These are phyloP conservation scores for Phialophora expanda DNA, from an alignment of 2,329 filamentous ascomycete species.

Conservation along the genomic window DNA sequence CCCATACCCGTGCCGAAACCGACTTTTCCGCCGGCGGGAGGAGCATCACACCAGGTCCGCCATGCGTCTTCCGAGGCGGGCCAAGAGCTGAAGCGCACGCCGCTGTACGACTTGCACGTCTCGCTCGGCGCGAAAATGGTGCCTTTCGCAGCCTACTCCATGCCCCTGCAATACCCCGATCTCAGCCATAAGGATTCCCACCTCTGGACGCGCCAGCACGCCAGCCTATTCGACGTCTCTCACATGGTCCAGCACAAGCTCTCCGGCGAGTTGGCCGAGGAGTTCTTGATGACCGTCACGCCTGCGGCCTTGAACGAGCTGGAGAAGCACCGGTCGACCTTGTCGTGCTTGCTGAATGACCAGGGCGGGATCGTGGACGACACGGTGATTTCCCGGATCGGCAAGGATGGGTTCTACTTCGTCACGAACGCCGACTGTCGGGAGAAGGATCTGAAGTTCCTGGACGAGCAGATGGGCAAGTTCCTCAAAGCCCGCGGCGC, in stretches of 20 bases:
- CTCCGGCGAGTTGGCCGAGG: constrained; percentile 76
- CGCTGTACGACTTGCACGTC: constrained; percentile 78
- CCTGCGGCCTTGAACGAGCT: constrained; percentile 73
- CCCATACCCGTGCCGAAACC: constrained; percentile 4
- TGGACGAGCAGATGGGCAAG: constrained; percentile 69
- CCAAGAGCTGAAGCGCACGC: constrained; percentile 58
- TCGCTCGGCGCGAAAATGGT: constrained; percentile 88
- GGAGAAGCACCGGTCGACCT: constrained; percentile 70
- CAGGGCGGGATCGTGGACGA: constrained; percentile 95
- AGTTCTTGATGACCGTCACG: constrained; percentile 83
- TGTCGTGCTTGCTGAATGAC: constrained; percentile 82
- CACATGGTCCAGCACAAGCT: constrained; percentile 94
- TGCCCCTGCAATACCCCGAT: constrained; percentile 87
- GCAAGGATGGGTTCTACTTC: constrained; percentile 78
- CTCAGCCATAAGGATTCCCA: constrained; percentile 83
- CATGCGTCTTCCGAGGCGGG: constrained; percentile 21
- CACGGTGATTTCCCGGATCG: constrained; percentile 84
- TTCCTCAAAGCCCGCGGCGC: constrained; percentile 59
- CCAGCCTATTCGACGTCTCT: constrained; percentile 92
- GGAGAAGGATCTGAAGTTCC: constrained; percentile 82
- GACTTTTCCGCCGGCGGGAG: neutral
- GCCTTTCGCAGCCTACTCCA: constrained; percentile 88
- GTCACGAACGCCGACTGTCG: constrained; percentile 94
- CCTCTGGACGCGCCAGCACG: constrained; percentile 83
- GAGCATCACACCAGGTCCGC: constrained; percentile 13